Conservation (phyloP, 2,329 filamentous ascomycete species). For the Nannizziopsis barbatae region DNA sequence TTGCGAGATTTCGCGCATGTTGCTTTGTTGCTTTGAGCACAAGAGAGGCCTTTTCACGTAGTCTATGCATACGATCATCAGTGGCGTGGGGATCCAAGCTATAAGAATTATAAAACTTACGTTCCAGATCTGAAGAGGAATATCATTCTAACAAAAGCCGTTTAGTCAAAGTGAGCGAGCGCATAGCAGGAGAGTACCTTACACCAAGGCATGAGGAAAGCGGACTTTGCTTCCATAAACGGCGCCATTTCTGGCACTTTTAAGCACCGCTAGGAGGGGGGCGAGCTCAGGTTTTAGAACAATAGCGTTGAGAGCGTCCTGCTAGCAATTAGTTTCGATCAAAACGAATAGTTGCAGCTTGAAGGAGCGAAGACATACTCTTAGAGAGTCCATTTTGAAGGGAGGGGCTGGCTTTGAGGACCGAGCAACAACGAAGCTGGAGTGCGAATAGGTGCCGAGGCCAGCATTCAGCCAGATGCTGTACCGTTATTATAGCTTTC, state of each 20-base stretch:
- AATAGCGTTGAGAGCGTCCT: slow-evolving; percentile 63
- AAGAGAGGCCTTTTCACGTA: slow-evolving; percentile 65
- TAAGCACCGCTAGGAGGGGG: slow-evolving; percentile 71
- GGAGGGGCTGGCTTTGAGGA: too few species aligned
- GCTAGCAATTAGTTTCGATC: slow-evolving; percentile 2
- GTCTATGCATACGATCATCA: slow-evolving; percentile 24
- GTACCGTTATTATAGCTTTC: too few species aligned
- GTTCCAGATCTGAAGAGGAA: slow-evolving; percentile 89
- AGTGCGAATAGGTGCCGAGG: too few species aligned
- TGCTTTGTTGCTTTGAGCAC: slow-evolving; percentile 78
- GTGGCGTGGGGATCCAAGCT: too few species aligned
- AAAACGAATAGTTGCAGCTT: background rate
- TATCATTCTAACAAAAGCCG: slow-evolving; percentile 58
- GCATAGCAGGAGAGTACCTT: slow-evolving; percentile 21
- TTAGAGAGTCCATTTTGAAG: slow-evolving; percentile 6
- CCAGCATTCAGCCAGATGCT: too few species aligned
- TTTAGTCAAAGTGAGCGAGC: slow-evolving; percentile 13
- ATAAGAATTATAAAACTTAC: slow-evolving; percentile 38
- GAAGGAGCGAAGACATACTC: background rate
- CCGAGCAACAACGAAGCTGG: too few species aligned
- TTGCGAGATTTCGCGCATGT: slow-evolving; percentile 83
- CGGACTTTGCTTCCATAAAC: slow-evolving; percentile 97
- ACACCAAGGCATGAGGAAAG: slow-evolving; percentile 93
- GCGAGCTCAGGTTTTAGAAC: slow-evolving; percentile 76
- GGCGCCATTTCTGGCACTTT: slow-evolving; percentile 89